Base-by-base conservation (phyloP, 2,329 filamentous ascomycete genomes). In the Xylaria sp. region DNA sequence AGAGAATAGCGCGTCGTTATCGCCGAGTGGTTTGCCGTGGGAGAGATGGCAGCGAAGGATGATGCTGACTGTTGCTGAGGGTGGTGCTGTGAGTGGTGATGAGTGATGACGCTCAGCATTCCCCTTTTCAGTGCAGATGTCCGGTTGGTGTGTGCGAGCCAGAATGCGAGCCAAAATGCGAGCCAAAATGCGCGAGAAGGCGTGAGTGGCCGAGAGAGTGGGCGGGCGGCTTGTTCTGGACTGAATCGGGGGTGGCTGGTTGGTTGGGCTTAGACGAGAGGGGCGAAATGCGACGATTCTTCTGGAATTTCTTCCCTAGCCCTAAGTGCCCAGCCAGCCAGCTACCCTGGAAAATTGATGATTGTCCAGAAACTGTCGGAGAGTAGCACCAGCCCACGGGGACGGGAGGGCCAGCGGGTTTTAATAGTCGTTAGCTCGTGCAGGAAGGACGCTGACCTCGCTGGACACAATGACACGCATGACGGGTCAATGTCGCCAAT, bases 101-200 rank as follows among this genome's bases (percentile, higher is more conserved):
- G 60, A 53, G 57, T 53, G 60, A 65, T 63, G 66, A 65, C 57
- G 60, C 61, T 57, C 60, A 35, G 43, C 40, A 58, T 42, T 63
- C 60, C 57, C 61, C 59, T 64, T 67, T 67, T 46, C 61, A 54
- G 60, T 57, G 61, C 53, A 49, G 59, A 65, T 62, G 46, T 63
- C 57, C 52, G 61, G 63, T 42, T 55, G 63, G 50, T 61, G 63
- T 54, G 61, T 54, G 63, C 55, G 59, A 31, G n/a, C n/a, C n/a
- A n/a, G n/a, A n/a, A n/a, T n/a, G n/a, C n/a, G n/a, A n/a, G n/a
- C n/a, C n/a, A n/a, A n/a, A n/a, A n/a, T n/a, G n/a, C n/a, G n/a
- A n/a, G n/a, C n/a, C n/a, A n/a, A n/a, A n/a, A n/a, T n/a, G n/a
- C n/a, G n/a, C n/a, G n/a, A n/a, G n/a, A n/a, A n/a, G n/a, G n/a